These are phyloP conservation scores for Fonsecaea pedrosoi DNA, from an alignment of 2,329 filamentous ascomycete species.

Conservation along the genomic window DNA sequence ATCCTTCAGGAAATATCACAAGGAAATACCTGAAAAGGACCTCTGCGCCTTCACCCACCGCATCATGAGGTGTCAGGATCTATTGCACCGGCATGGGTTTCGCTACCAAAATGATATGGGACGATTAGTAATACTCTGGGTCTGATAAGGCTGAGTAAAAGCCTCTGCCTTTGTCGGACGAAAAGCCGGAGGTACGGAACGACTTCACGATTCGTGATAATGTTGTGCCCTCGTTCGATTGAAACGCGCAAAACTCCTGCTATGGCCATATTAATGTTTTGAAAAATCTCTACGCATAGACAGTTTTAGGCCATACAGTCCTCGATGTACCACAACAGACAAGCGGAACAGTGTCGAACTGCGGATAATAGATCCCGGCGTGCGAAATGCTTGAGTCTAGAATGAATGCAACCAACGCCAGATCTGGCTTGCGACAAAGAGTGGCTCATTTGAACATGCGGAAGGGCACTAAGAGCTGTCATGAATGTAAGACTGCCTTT, in stretches of 20 bases:
- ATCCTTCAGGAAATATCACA: too few species aligned
- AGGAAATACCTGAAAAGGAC: background rate
- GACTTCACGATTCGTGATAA: background rate
- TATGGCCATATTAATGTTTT: background rate
- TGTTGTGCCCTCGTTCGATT: background rate
- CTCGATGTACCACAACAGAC: background rate
- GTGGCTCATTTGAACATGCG: slow-evolving; percentile 4
- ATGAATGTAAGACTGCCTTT: slow-evolving; percentile 8
- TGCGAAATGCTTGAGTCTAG: background rate
- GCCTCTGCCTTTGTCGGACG: slow-evolving; percentile 1
- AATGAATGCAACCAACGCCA: background rate
- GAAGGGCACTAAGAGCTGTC: slow-evolving; percentile 16
- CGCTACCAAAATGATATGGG: background rate
- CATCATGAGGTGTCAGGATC: background rate
- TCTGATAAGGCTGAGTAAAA: slow-evolving; percentile 13
- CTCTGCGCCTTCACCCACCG: background rate
- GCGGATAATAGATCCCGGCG: background rate
- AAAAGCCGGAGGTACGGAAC: background rate
- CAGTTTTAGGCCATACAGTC: background rate
- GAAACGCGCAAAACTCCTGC: background rate
- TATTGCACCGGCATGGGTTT: background rate
- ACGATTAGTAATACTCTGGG: background rate
- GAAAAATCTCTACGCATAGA: background rate
- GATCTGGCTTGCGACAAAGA: background rate
- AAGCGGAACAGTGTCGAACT: background rate